Conservation (phyloP, 2,329 filamentous ascomycete species). For the Colletotrichum nymphaeae region DNA sequence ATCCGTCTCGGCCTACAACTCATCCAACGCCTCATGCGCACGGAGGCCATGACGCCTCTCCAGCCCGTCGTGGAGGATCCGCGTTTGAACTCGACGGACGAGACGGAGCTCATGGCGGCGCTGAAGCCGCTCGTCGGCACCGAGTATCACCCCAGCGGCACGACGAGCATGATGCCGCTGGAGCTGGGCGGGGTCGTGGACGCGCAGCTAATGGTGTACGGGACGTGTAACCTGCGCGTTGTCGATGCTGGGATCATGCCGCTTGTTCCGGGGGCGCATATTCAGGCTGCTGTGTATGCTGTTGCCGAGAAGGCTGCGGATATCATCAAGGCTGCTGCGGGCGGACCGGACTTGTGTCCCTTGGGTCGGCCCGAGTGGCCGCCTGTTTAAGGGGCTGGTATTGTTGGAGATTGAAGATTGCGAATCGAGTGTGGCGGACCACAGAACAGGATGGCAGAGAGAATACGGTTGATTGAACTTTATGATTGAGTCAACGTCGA, state of each 20-base stretch:
- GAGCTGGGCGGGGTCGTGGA: slow-evolving; percentile 59
- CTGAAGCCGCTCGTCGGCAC: slow-evolving; percentile 50
- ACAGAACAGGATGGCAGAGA: not conserved
- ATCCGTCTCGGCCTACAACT: slow-evolving; percentile 41
- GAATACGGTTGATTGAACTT: too few relatives aligned
- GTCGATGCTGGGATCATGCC: slow-evolving; percentile 63
- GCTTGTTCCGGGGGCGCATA: slow-evolving; percentile 57
- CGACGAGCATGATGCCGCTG: slow-evolving; percentile 58
- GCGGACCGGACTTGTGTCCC: not conserved
- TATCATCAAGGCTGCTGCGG: slow-evolving; percentile 51
- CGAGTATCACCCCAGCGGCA: slow-evolving; percentile 56
- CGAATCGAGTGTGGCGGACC: not conserved
- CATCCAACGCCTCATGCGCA: slow-evolving; percentile 42
- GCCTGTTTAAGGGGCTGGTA: not conserved
- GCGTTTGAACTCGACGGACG: slow-evolving; percentile 38
- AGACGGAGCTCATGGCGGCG: slow-evolving; percentile 41
- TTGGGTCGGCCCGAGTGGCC: slow-evolving; percentile 15
- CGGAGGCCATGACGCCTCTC: slow-evolving; percentile 40
- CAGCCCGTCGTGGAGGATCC: slow-evolving; percentile 30
- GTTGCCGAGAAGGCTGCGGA: slow-evolving; percentile 63
- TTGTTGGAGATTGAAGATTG: not conserved
- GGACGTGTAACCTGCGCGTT: slow-evolving; percentile 58
- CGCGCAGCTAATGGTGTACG: slow-evolving; percentile 56
- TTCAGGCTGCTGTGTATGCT: slow-evolving; percentile 65
- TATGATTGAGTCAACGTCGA: not conserved